A percentile compares a stretch with the other conserved stretches of the same genome.
Conservation (phyloP, 2,329 filamentous ascomycete genomes). For the Cordyceps fumosorosea region DNA sequence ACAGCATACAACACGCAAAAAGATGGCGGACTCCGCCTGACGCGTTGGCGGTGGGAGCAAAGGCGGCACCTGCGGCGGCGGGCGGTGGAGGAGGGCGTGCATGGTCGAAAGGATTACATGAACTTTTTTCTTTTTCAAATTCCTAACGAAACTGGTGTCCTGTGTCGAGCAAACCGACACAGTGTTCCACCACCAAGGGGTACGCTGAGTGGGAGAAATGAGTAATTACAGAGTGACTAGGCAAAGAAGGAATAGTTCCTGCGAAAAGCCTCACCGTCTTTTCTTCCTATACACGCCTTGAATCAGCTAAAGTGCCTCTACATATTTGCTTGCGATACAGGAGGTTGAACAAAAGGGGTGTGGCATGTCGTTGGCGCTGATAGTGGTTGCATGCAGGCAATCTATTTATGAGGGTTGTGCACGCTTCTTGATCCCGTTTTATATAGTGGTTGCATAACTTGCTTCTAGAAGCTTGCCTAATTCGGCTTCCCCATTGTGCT, state of each 20-base stretch:
- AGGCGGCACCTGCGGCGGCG: too few species aligned
- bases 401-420: background rate
- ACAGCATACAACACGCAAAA: background rate
- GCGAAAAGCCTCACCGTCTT: background rate
- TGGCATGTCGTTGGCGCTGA: background rate
- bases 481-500: background rate
- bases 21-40: constrained; percentile 1
- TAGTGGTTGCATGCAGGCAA: constrained; percentile 1
- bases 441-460: constrained; percentile 13
- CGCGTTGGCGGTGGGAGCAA: background rate
- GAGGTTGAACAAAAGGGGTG: background rate
- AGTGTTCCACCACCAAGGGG: background rate
- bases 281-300: background rate
- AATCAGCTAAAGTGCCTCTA: background rate
- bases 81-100: constrained; percentile 6
- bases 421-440: background rate
- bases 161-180: background rate
- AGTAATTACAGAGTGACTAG: background rate
- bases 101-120: background rate
- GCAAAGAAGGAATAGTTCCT: background rate
- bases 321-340: background rate
- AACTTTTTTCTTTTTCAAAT: background rate
- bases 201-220: background rate
- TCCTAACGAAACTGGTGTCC: background rate
- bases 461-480: constrained; percentile 9